phyloP scores from a whole-genome alignment of 1,139 yeast species.

The Candida frijolesensis region DNA sequence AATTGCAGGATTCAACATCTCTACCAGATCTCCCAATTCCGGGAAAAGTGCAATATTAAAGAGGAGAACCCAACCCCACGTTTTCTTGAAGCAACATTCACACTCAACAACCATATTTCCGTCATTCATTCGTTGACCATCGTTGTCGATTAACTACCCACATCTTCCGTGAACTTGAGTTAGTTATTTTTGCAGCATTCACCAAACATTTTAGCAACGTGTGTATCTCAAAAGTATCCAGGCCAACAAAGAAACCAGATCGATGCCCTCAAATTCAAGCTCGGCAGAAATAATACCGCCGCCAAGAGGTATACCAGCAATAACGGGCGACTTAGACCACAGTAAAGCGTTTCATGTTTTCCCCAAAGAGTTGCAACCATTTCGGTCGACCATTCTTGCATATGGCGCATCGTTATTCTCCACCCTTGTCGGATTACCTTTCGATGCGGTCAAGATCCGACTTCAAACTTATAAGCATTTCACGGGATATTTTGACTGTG shows the following conservation, averaged over 20 bases:
- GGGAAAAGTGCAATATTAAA: neutral
- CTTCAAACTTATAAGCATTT: slow-evolving; percentile 76
- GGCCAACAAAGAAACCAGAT: neutral
- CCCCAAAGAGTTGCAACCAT: slow-evolving; percentile 56
- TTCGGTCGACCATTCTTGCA: slow-evolving; percentile 60
- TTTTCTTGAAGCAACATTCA: neutral
- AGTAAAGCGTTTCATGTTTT: slow-evolving; percentile 45
- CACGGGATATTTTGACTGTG: slow-evolving; percentile 59
- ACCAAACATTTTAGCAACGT: neutral
- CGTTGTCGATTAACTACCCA: neutral
- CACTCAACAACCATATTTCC: neutral
- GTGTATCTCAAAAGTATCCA: neutral
- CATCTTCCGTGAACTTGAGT: neutral
- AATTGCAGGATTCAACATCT: neutral
- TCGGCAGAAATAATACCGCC: slow-evolving; percentile 1
- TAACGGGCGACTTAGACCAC: slow-evolving; percentile 43
- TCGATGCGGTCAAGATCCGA: slow-evolving; percentile 82
- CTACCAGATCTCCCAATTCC: neutral
- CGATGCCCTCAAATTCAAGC: neutral
- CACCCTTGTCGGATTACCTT: slow-evolving; percentile 77
- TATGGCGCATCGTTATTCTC: slow-evolving; percentile 67
- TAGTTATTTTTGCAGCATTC: neutral
- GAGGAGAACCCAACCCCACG: neutral
- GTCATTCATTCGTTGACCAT: neutral
- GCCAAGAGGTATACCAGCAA: slow-evolving; percentile 38